phyloP scores from a whole-genome alignment of 1,284 basidiomycete species.

The Erythrobasidium hasegawianum region DNA sequence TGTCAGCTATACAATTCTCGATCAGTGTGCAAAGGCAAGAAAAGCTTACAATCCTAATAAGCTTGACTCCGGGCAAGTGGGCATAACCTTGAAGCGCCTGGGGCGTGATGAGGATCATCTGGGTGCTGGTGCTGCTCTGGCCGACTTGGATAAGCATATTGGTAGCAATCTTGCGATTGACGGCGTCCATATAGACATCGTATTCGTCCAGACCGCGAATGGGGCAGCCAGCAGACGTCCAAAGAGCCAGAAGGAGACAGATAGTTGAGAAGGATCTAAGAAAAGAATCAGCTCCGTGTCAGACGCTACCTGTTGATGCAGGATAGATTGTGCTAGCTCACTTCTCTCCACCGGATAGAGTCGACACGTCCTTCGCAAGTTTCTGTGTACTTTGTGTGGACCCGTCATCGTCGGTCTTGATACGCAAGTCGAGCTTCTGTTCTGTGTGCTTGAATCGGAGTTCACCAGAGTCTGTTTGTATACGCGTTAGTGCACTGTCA shows the following conservation, averaged over 20 bases:
- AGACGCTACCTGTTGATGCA: neutral
- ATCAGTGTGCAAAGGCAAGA: neutral
- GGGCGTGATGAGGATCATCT: constrained; percentile 22
- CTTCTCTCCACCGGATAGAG: constrained; percentile 35
- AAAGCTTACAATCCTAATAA: constrained; percentile 20
- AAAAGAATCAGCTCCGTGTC: constrained; percentile 54
- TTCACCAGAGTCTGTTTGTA: constrained; percentile 45
- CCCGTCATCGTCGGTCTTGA: constrained; percentile 25
- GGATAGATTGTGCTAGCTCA: neutral
- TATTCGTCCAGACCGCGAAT: constrained; percentile 81
- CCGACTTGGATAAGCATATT: constrained; percentile 56
- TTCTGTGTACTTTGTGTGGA: constrained; percentile 56
- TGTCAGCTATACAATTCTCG: neutral
- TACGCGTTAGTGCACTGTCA: constrained; percentile 48
- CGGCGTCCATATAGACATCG: constrained; percentile 59
- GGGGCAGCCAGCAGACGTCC: constrained; percentile 92
- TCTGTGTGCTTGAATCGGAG: constrained; percentile 70
- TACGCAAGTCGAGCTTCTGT: constrained; percentile 56
- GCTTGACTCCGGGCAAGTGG: constrained; percentile 17
- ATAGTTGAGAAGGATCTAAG: constrained; percentile 84
- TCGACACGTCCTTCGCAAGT: constrained; percentile 52
- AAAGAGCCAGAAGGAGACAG: constrained; percentile 83
- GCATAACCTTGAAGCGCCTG: constrained; percentile 6
- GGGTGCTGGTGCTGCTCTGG: constrained; percentile 18
- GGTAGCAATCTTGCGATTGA: constrained; percentile 85